A percentile compares a stretch with the other conserved stretches of the same genome.
Conservation (phyloP, 495 filamentous ascomycete species). For the Penicilliopsis zonata region DNA sequence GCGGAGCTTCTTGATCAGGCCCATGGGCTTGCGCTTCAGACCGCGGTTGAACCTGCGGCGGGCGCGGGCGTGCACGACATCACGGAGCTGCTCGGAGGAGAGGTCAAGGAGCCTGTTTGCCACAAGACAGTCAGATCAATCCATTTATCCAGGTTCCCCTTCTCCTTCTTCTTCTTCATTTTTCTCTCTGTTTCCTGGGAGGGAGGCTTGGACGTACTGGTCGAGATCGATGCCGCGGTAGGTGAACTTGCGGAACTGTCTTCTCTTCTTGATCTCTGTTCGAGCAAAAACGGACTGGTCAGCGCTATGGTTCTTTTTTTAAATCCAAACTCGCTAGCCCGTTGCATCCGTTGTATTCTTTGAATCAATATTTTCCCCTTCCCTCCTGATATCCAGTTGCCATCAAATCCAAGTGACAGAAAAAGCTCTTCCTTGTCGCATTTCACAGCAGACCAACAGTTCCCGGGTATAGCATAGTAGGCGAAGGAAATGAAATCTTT, state of each 20-base stretch:
- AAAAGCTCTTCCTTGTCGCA: no score
- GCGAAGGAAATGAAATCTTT: not conserved
- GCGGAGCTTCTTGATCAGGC: constrained; percentile 98
- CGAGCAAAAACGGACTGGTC: constrained; percentile 17
- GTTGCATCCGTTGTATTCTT: not conserved
- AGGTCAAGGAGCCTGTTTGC: constrained; percentile 85
- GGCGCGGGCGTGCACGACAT: constrained; percentile 97
- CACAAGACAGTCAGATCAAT: constrained; percentile 11
- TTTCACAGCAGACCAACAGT: not conserved
- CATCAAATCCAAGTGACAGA: constrained; percentile 1
- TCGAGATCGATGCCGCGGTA: constrained; percentile 99
- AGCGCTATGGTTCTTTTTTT: constrained; percentile 15
- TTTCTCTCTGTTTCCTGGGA: no score
- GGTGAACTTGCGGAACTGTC: constrained; percentile 99
- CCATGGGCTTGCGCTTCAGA: constrained; percentile 99
- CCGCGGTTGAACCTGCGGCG: constrained; percentile 98
- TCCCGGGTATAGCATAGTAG: not conserved
- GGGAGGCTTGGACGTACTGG: constrained; percentile 54
- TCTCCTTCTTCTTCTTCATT: constrained; percentile 11
- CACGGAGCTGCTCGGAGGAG: constrained; percentile 93
- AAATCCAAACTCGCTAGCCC: not conserved
- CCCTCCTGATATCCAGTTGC: constrained; percentile 2
- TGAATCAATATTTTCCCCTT: constrained; percentile 1
- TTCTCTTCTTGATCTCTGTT: constrained; percentile 94
- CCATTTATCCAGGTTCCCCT: not conserved